These are phyloP conservation scores for Cyanidiococcus yangmingshanensis DNA, from an alignment of 23 red algal genomes.

Conservation along the genomic window DNA sequence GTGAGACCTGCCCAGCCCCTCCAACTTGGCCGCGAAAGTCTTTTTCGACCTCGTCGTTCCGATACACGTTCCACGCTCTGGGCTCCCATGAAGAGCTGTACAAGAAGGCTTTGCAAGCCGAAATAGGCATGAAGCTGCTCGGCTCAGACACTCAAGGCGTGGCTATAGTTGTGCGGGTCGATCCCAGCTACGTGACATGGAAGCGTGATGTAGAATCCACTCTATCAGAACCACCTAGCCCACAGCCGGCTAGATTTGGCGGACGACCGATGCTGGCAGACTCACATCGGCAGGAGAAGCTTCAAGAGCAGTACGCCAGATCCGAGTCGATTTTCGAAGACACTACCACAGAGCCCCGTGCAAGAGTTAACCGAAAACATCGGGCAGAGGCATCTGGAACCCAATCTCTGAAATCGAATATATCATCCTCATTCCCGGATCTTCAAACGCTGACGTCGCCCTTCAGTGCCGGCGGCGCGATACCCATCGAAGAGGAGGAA, in stretches of 20 bases:
- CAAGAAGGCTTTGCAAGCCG: background rate
- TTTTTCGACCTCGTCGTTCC: background rate
- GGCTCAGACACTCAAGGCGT: background rate
- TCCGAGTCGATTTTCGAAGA: background rate
- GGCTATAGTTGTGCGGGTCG: background rate
- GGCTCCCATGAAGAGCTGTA: background rate
- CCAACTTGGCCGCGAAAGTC: background rate
- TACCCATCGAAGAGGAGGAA: background rate
- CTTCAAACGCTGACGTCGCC: background rate
- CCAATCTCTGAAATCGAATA: background rate
- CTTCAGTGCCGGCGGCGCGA: background rate
- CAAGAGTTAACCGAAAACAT: background rate
- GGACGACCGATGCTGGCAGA: conserved; percentile 1
- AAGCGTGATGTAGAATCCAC: background rate
- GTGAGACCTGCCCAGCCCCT: background rate
- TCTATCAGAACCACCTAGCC: background rate
- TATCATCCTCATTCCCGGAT: background rate
- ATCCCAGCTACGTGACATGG: conserved; percentile 10
- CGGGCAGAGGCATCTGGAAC: background rate
- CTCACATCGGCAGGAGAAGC: background rate
- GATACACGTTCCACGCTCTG: background rate
- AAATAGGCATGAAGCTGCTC: background rate
- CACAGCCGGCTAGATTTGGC: background rate
- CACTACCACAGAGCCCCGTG: background rate
- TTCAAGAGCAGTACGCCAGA: background rate